phyloP scores from a whole-genome alignment of 2,329 filamentous ascomycete species.

The Pseudopithomyces maydicus region DNA sequence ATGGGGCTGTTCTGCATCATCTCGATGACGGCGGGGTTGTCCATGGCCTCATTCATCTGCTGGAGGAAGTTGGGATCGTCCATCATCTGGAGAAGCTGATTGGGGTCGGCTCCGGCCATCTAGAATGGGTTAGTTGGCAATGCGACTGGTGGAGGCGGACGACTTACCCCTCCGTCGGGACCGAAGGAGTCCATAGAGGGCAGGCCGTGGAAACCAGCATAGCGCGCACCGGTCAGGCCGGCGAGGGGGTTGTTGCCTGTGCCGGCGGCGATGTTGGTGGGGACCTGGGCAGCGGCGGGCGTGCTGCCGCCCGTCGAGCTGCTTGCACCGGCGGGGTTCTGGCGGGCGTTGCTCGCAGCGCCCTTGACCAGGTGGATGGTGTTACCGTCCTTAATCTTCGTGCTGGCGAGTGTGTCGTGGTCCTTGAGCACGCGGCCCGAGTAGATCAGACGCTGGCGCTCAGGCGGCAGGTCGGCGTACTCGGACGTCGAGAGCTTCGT shows the following conservation, averaged over 20 bases:
- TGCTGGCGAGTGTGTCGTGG: conserved; percentile 78
- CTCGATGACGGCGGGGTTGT: conserved; percentile 92
- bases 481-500: conserved; percentile 80
- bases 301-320: conserved; percentile 44
- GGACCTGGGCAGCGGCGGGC: conserved; percentile 65
- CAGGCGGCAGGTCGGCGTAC: conserved; percentile 83
- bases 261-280: conserved; percentile 79
- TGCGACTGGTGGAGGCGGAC: neutral
- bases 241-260: conserved; percentile 84
- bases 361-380: conserved; percentile 97
- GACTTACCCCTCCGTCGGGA: conserved; percentile 87
- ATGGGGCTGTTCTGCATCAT: conserved; percentile 69
- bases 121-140: conserved; percentile 46
- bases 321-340: conserved; percentile 55
- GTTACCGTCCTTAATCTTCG: conserved; percentile 96
- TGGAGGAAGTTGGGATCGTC: conserved; percentile 85
- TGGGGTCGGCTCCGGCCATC: conserved; percentile 89
- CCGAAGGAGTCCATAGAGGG: conserved; percentile 90
- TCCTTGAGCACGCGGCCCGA: conserved; percentile 97
- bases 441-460: conserved; percentile 95
- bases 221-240: conserved; percentile 88
- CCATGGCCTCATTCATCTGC: conserved; percentile 90
- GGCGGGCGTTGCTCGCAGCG: conserved; percentile 80
- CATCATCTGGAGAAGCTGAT: conserved; percentile 82
- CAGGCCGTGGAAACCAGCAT: conserved; percentile 88